phyloP scores from a whole-genome alignment of 176 grass and related monocot species.

The Ananas comosus region DNA sequence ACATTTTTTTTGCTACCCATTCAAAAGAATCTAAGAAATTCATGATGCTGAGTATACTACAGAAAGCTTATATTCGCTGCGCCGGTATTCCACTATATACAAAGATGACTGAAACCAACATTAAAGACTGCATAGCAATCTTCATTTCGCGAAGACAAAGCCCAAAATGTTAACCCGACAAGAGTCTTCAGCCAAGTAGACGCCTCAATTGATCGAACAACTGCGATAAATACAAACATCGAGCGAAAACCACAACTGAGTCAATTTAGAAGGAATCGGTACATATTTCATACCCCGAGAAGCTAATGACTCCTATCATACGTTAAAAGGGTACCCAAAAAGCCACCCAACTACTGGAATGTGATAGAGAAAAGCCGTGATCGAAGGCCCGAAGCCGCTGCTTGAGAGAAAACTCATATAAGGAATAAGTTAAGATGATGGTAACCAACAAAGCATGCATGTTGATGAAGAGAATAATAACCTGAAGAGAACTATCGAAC shows the following conservation, averaged over 20 bases:
- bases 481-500: conserved; percentile 45
- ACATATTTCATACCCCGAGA: background rate
- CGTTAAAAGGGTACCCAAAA: conserved; percentile 52
- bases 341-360: conserved; percentile 66
- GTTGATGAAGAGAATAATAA: conserved; percentile 11
- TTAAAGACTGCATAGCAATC: background rate
- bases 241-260: background rate
- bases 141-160: background rate
- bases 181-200: conserved; percentile 30
- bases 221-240: conserved; percentile 22
- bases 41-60: no score
- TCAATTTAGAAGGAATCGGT: background rate
- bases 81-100: no score
- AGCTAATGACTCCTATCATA: conserved; percentile 8
- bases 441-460: conserved; percentile 9
- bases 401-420: conserved; percentile 1
- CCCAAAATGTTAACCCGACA: background rate
- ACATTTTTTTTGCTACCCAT: no score
- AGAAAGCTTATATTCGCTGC: no score
- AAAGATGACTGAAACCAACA: no score
- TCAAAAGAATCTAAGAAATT: no score
- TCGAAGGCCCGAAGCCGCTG: conserved; percentile 52
- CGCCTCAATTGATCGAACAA: conserved; percentile 49
- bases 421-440: conserved; percentile 18
- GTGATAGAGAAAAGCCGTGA: conserved; percentile 52